Evolutionary conservation across 345 rosid genomes (phyloP), one percentile per base, ranked within the genome.

Genomic region (Zanthoxylum bungeanum): DNA sequence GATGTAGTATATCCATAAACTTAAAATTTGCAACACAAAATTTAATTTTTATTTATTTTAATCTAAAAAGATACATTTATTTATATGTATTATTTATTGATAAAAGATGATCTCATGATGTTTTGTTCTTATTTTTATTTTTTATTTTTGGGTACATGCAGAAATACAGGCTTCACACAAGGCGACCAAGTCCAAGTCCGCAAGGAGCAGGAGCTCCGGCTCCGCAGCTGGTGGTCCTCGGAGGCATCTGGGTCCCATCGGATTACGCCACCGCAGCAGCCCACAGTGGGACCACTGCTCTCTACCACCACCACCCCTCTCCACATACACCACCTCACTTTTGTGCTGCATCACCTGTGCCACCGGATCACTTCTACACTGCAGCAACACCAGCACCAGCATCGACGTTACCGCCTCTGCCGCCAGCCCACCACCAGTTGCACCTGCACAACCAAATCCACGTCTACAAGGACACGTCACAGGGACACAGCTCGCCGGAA

Each of bases 111-210:
- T 60, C 31, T 59, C 19, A 51, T 69, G 1, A 56, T 52, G 9
- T 52, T 75, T 21, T 5, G 27, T 51, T 57, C 55, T 1, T 17
- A 5, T 51, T 59, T 52, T 65, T 1, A 7, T 28, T 21, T 40
- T 36, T 64, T 57, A n/a, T 47, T 56, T 63, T 63, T 14, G 55
- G 44, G 50, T 27, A 5, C 12, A 55, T 42, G 77, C 91, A 95
- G 99, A 95, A 95, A 83, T 95, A 91, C 77, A 81, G 99, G 85
- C 93, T 95, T 28, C 99, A 95, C 80, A 95, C 99, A 4, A 87
- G 99, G 72, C 82, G 99, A 80, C 96, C 98, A 37, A 91, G 97
- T 79, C 91, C 98, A 65, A 92, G 88, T 85, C 93, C 96, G 78
- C 98, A 89, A 77, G 77, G 87, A 37, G 63, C 91, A 21, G 89